Conservation (phyloP, 2,329 filamentous ascomycete species). For the Periglandula ipomoeae region DNA sequence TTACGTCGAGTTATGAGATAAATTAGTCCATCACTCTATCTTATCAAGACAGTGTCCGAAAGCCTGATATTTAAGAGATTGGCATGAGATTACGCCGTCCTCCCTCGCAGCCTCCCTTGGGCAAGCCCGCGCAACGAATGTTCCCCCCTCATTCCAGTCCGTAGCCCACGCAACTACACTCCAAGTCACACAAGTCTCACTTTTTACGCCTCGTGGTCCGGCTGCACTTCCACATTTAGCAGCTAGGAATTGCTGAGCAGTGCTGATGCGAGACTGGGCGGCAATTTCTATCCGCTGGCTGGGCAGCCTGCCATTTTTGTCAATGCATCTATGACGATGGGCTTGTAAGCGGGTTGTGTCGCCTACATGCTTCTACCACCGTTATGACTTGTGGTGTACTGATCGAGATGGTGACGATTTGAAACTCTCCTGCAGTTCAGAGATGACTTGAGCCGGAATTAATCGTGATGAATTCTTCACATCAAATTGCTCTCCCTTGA, state of each 20-base stretch:
- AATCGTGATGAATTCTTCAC: neutral
- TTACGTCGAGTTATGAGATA: too few species aligned
- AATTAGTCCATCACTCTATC: neutral
- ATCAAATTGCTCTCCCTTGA: neutral
- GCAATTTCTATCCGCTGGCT: neutral
- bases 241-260: neutral
- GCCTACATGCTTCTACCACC: too few species aligned
- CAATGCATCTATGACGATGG: neutral
- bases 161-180: neutral
- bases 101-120: constrained; percentile 2
- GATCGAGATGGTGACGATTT: too few species aligned
- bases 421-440: too few species aligned
- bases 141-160: constrained; percentile 5
- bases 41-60: neutral
- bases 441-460: too few species aligned
- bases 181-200: neutral
- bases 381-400: too few species aligned
- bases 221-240: neutral
- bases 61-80: neutral
- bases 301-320: neutral
- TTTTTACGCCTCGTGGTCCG: neutral
- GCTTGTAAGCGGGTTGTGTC: too few species aligned
- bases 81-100: neutral
- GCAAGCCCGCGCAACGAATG: neutral
- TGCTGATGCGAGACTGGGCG: neutral